Conservation (phyloP, 441 rosid genomes). For the Brassica balearica region DNA sequence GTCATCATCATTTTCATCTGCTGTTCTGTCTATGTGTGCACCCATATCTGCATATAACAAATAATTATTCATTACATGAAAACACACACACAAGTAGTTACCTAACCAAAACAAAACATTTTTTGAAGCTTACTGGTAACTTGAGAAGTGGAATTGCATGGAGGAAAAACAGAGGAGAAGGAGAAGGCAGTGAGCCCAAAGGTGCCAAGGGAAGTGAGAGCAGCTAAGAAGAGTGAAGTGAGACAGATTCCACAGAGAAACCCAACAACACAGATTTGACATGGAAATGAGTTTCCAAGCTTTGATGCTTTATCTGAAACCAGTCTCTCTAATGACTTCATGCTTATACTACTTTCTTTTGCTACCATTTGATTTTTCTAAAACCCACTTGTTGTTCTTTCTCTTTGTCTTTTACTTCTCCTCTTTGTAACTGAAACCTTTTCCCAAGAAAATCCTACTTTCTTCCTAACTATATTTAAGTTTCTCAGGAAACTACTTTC, state of each 20-base stretch:
- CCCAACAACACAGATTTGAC: conserved; percentile 91
- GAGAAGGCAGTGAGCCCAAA: conserved; percentile 63
- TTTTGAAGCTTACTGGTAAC: conserved; percentile 48
- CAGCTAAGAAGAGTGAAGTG: conserved; percentile 81
- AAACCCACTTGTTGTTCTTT: conserved; percentile 6
- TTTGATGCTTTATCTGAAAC: conserved; percentile 87
- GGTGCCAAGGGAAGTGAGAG: conserved; percentile 78
- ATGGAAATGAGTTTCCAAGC: conserved; percentile 87
- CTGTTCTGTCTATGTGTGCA: conserved; percentile 37
- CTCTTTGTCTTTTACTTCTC: conserved; percentile 10
- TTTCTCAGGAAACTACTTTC: conserved; percentile 12
- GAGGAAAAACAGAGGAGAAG: conserved; percentile 54
- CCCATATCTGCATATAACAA: conserved; percentile 51
- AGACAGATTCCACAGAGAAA: conserved; percentile 87
- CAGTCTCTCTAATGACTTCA: conserved; percentile 75
- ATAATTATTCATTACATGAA: not conserved
- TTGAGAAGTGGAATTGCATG: conserved; percentile 59
- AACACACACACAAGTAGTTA: not conserved
- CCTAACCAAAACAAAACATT: too few relatives aligned
- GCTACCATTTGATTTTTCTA: not conserved
- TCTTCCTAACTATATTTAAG: conserved; percentile 11
- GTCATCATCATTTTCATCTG: conserved; percentile 21
- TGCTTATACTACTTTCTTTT: conserved; percentile 53
- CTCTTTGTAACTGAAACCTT: conserved; percentile 18
- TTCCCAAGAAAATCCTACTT: conserved; percentile 8